Conservation (phyloP, 305 asterid genomes). For the Rubia tinctorum region DNA sequence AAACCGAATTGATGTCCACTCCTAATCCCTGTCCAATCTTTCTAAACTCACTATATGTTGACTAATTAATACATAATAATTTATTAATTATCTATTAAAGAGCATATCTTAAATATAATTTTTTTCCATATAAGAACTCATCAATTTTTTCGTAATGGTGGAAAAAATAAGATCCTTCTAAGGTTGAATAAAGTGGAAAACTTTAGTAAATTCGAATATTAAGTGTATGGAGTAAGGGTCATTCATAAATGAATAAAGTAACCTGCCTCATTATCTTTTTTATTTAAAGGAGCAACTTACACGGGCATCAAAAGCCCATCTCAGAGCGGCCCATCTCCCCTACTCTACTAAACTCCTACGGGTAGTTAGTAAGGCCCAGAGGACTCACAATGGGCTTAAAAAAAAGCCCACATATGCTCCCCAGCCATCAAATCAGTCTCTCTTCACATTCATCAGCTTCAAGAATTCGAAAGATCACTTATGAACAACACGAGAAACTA, state of each 20-base stretch:
- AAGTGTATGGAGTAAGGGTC: neutral
- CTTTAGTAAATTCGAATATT: neutral
- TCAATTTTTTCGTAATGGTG: no score
- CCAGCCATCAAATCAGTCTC: neutral
- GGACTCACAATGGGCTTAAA: neutral
- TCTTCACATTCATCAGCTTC: neutral
- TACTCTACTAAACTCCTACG: neutral
- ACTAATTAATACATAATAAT: no score
- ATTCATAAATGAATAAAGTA: no score
- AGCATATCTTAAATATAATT: no score
- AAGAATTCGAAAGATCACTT: conserved; percentile 5
- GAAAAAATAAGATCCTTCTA: no score
- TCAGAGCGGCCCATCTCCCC: neutral
- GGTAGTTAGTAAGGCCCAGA: neutral
- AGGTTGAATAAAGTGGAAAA: no score
- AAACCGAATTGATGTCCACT: no score
- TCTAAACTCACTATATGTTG: no score
- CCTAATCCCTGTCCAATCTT: no score
- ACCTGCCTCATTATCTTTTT: no score
- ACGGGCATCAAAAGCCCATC: neutral
- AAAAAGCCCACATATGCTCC: neutral
- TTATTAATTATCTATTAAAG: no score
- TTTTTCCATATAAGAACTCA: no score
- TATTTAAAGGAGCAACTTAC: neutral
- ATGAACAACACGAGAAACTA: conserved; percentile 20